These are phyloP conservation scores for Dicorynia guianensis DNA, from an alignment of 306 rosid genomes.

Conservation along the genomic window DNA sequence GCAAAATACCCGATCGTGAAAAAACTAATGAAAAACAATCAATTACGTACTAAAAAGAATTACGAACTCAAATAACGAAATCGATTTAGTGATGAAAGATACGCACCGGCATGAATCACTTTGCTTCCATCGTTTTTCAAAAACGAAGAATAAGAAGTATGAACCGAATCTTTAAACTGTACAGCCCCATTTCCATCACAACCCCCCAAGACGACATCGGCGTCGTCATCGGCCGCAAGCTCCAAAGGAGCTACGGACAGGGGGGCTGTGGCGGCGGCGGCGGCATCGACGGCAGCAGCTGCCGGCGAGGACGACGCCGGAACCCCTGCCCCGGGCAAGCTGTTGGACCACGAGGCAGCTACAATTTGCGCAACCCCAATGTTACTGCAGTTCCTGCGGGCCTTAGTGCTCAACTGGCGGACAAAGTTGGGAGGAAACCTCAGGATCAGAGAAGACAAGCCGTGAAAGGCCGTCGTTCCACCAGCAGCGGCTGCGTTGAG, in stretches of 20 bases:
- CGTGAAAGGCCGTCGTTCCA: slow-evolving; percentile 38
- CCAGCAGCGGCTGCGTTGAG: neutral
- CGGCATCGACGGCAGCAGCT: slow-evolving; percentile 60
- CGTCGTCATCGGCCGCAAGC: slow-evolving; percentile 52
- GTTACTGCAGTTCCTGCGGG: slow-evolving; percentile 95
- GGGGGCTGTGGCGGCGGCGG: slow-evolving; percentile 51
- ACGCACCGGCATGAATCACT: slow-evolving; percentile 81
- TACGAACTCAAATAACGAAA: neutral
- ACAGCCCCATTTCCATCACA: slow-evolving; percentile 56
- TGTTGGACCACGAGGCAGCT: slow-evolving; percentile 98
- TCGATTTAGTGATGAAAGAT: neutral
- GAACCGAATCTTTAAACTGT: slow-evolving; percentile 43
- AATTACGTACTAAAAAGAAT: neutral
- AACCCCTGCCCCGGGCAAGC: slow-evolving; percentile 25
- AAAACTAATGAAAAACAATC: too few species aligned
- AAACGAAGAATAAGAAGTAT: slow-evolving; percentile 58
- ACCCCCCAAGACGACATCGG: slow-evolving; percentile 45
- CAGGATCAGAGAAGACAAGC: slow-evolving; percentile 57
- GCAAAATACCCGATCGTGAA: too few species aligned
- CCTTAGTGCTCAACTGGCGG: slow-evolving; percentile 91
- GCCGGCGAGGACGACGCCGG: slow-evolving; percentile 55
- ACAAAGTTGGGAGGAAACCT: slow-evolving; percentile 93
- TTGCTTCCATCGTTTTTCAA: slow-evolving; percentile 77
- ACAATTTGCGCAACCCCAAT: slow-evolving; percentile 98
- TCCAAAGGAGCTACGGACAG: slow-evolving; percentile 48